Conservation (phyloP, 208 protist genomes). For the Leptomonas pyrrhocoris region DNA sequence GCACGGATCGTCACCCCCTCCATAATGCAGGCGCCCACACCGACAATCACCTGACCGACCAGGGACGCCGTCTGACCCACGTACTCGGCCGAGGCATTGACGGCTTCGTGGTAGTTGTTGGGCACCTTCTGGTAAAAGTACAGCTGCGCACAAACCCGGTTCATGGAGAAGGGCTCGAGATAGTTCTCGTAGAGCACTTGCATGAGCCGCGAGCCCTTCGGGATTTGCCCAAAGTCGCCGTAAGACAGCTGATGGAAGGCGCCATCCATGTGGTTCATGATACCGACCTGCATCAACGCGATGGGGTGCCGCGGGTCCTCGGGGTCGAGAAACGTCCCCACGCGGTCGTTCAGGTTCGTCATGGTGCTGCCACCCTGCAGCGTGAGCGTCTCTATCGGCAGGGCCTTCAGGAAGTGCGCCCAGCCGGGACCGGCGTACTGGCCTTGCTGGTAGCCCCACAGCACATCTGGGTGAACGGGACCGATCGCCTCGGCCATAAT, state of each 20-base stretch:
- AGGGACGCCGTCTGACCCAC: slow-evolving; percentile 82
- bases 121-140: slow-evolving; percentile 87
- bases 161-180: slow-evolving; percentile 88
- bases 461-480: slow-evolving; percentile 75
- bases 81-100: slow-evolving; percentile 83
- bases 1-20: slow-evolving; percentile 85
- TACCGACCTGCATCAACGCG: slow-evolving; percentile 66
- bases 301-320: slow-evolving; percentile 86
- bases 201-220: slow-evolving; percentile 74
- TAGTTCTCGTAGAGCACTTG: slow-evolving; percentile 92
- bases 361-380: slow-evolving; percentile 76
- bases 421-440: slow-evolving; percentile 86
- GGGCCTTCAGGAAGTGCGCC: slow-evolving; percentile 67
- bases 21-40: slow-evolving; percentile 80
- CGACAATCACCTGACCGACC: slow-evolving; percentile 80
- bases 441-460: slow-evolving; percentile 83
- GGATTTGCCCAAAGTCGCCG: slow-evolving; percentile 65
- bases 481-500: slow-evolving; percentile 72
- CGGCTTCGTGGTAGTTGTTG: slow-evolving; percentile 87
- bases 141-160: slow-evolving; percentile 87
- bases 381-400: slow-evolving; percentile 75
- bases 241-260: slow-evolving; percentile 69
- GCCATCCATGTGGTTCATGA: slow-evolving; percentile 64
- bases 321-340: slow-evolving; percentile 75
- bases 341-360: slow-evolving; percentile 84